Conservation (phyloP, 225 moss, liverwort and hornwort species). For the Polytrichum formosum region DNA sequence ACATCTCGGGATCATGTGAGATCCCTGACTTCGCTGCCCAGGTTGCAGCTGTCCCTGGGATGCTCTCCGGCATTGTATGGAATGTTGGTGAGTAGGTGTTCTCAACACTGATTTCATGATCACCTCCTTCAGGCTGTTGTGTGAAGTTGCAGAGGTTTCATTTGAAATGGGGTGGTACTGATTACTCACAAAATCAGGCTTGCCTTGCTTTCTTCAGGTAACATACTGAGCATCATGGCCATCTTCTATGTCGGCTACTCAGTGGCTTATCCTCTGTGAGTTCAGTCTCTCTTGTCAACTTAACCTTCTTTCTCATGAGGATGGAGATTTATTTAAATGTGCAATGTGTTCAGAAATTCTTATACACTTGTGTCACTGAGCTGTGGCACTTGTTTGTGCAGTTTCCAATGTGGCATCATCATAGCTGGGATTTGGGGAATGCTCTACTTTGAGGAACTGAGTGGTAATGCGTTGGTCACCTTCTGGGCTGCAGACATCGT, state of each 20-base stretch:
- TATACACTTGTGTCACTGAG: no score
- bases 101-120: not conserved
- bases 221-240: conserved; percentile 59
- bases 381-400: conserved; percentile 15
- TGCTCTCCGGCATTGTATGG: conserved; percentile 66
- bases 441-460: conserved; percentile 60
- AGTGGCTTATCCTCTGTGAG: conserved; percentile 71
- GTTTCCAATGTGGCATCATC: conserved; percentile 65
- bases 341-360: no score
- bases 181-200: no score
- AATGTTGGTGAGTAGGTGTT: conserved; percentile 51
- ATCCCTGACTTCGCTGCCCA: conserved; percentile 52
- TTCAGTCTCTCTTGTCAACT: conserved; percentile 1
- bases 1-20: conserved; percentile 39
- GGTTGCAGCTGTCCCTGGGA: conserved; percentile 57
- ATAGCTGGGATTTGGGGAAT: conserved; percentile 73
- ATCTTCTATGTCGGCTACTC: conserved; percentile 56
- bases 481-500: conserved; percentile 41
- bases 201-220: conserved; percentile 36
- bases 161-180: not conserved
- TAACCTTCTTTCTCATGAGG: not conserved
- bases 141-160: not conserved
- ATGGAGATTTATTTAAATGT: no score
- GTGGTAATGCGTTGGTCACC: conserved; percentile 33
- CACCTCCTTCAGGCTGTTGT: no score